Evolutionary conservation across 2,329 filamentous ascomycete species (phyloP), one percentile per base, ranked within the genome.

Genomic region (Fusarium tuaranense): DNA sequence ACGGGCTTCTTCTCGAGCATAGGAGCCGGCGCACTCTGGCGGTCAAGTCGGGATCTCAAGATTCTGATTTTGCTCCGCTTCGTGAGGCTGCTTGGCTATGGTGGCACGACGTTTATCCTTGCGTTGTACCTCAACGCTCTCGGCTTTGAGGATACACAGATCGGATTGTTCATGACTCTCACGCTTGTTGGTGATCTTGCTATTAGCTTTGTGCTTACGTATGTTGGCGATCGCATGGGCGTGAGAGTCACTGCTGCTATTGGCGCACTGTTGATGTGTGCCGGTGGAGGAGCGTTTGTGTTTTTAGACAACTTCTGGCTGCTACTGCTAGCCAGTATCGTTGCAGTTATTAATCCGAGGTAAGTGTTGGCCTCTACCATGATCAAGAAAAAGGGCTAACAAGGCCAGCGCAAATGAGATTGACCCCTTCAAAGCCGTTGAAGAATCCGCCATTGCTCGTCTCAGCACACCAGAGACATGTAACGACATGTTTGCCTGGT

Each of bases 371-470:
- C n/a, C n/a, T n/a, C n/a, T n/a, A n/a, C n/a, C n/a, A n/a, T n/a
- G n/a, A n/a, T n/a, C n/a, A n/a, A n/a, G n/a, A n/a, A n/a, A n/a
- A n/a, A n/a, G n/a, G n/a, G n/a, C n/a, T n/a, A n/a, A n/a, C n/a
- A n/a, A n/a, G n/a, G n/a, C n/a, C 3, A 77, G 75, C 34, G 75
- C 75, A 34, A 77, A 77, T 12, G 75, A 77, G 38, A 77, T 77
- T n/a, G 75, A 77, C 39, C 75, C 75, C 5, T 77, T 77, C 69
- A 76, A 77, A 10, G 68, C 73, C 2, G 69, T 77, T n/a, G 75
- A 77, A 10, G 75, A 77, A 34, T 75, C 73, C 3, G 75, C 75
- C 0, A 71, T 77, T 13, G 75, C 75, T 5, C 75, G 71, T 0
- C 67, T 77, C 0, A 77, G 75, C 58, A 76, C 68, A 1, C 30